Evolutionary conservation across 495 filamentous ascomycete species (phyloP).

Genomic region (Penicillium atrosanguineum): DNA sequence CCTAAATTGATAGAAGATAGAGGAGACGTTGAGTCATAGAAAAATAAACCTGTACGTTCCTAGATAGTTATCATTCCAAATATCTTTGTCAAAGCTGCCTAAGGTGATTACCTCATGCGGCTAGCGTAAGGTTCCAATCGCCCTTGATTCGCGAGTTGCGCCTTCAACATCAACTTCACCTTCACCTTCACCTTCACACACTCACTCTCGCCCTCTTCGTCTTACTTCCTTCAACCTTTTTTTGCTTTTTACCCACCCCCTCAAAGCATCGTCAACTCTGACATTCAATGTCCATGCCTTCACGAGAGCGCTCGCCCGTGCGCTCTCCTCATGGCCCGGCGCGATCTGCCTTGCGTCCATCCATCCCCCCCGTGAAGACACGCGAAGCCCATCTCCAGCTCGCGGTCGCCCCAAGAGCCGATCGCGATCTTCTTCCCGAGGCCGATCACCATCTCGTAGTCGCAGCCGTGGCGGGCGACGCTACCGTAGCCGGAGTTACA

Average conservation of each 20-base stretch:
- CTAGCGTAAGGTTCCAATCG: constrained; percentile 2
- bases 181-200: not conserved
- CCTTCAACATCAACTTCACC: not conserved
- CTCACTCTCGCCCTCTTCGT: not conserved
- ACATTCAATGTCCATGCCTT: constrained; percentile 23
- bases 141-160: constrained; percentile 1
- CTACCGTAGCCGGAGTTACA: constrained; percentile 45
- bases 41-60: too few relatives aligned
- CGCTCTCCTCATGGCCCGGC: constrained; percentile 17
- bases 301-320: constrained; percentile 22
- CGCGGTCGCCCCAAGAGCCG: constrained; percentile 36
- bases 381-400: constrained; percentile 35
- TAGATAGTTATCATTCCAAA: too few relatives aligned
- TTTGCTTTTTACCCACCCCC: too few relatives aligned
- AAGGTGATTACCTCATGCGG: constrained; percentile 19
- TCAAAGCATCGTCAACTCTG: not conserved
- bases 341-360: constrained; percentile 41
- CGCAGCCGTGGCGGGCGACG: constrained; percentile 36
- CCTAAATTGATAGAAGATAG: not conserved
- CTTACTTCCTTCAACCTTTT: not conserved
- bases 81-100: not conserved
- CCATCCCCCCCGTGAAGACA: constrained; percentile 49
- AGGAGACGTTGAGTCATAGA: too few relatives aligned
- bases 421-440: constrained; percentile 44
- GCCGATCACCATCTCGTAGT: constrained; percentile 35